Evolutionary conservation across 2,329 filamentous ascomycete species (phyloP).

Genomic region (Cladophialophora carrionii): DNA sequence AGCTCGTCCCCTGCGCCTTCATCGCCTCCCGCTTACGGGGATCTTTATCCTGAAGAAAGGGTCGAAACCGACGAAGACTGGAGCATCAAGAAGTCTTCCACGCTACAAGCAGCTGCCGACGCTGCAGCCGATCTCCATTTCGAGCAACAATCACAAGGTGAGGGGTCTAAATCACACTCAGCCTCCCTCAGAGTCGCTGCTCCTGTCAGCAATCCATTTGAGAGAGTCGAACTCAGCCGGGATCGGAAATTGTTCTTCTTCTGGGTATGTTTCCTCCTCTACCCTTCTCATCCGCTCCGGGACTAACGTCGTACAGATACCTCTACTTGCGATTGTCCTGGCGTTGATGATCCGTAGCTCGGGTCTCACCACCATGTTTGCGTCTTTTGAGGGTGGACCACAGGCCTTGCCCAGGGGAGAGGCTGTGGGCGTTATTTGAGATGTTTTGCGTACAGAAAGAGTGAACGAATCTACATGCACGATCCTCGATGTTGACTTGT

Average conservation of each 20-base stretch:
- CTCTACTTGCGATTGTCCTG: conserved; percentile 52
- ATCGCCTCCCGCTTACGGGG: conserved; percentile 75
- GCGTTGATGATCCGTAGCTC: conserved; percentile 51
- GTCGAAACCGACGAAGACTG: conserved; percentile 46
- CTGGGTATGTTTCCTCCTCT: conserved; percentile 51
- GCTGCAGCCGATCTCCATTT: conserved; percentile 52
- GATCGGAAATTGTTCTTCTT: conserved; percentile 59
- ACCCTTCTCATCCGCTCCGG: not conserved
- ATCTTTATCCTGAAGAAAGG: conserved; percentile 66
- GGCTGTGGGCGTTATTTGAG: conserved; percentile 23
- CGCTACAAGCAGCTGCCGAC: conserved; percentile 50
- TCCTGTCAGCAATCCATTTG: conserved; percentile 41
- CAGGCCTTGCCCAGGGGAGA: conserved; percentile 5
- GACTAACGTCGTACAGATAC: conserved; percentile 47
- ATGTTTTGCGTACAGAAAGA: not conserved
- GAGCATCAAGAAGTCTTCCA: conserved; percentile 50
- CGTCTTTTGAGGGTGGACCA: conserved; percentile 4
- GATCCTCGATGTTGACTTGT: not conserved
- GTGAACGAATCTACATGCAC: not conserved
- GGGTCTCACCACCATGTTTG: conserved; percentile 26
- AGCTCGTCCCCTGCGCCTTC: conserved; percentile 52
- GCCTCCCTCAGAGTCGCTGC: not conserved
- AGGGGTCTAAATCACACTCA: not conserved
- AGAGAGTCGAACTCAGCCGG: conserved; percentile 48
- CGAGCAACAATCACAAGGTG: conserved; percentile 15